Conservation (phyloP, 2,329 filamentous ascomycete genomes). For the Fusarium stilboides region DNA sequence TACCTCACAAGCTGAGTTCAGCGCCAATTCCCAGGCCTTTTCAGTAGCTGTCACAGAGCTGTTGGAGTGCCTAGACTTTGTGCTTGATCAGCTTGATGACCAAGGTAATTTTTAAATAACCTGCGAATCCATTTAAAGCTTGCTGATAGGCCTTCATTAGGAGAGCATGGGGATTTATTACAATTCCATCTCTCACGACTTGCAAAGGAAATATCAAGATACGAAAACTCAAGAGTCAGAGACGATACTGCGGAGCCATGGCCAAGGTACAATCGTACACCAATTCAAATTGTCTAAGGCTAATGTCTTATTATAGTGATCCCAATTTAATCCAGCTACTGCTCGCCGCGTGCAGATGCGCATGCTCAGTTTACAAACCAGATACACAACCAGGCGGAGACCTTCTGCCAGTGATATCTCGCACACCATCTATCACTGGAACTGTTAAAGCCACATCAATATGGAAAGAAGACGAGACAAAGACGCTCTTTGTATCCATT, state of each 20-base stretch:
- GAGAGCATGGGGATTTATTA: conserved; percentile 43
- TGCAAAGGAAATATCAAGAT: conserved; percentile 41
- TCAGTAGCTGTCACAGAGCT: conserved; percentile 43
- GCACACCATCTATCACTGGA: conserved; percentile 35
- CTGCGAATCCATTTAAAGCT: not conserved
- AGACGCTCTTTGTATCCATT: conserved; percentile 39
- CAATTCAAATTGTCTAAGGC: not conserved
- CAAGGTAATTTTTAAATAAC: conserved; percentile 22
- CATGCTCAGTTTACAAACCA: conserved; percentile 41
- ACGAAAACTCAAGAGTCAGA: conserved; percentile 34
- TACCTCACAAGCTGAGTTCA: conserved; percentile 20
- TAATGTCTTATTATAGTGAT: not conserved
- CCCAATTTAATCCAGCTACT: conserved; percentile 18
- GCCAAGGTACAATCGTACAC: conserved; percentile 10
- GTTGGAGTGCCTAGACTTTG: conserved; percentile 41
- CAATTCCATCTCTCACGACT: conserved; percentile 42
- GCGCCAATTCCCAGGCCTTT: conserved; percentile 44
- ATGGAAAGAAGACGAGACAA: conserved; percentile 34
- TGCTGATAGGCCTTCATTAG: not conserved
- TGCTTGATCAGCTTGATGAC: conserved; percentile 41
- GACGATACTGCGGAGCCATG: conserved; percentile 21
- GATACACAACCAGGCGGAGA: conserved; percentile 16
- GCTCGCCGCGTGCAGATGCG: conserved; percentile 38
- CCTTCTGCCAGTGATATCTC: conserved; percentile 35
- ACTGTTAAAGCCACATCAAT: conserved; percentile 43